A percentile compares a stretch with the other conserved stretches of the same genome.
Conservation (phyloP, 495 filamentous ascomycete species). For the Pyrenula massariospora region DNA sequence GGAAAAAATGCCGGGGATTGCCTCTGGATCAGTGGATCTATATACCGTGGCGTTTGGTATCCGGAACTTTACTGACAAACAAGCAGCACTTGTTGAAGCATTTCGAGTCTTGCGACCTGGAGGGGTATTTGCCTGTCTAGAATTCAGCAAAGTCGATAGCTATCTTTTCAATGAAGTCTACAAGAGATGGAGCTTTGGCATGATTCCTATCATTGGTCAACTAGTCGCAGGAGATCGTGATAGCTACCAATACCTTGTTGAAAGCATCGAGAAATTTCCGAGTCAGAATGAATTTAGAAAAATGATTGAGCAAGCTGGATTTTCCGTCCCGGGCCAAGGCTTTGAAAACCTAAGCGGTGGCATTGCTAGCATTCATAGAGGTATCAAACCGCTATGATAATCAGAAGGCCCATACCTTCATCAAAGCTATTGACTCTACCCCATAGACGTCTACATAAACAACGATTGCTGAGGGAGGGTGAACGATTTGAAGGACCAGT, state of each 20-base stretch:
- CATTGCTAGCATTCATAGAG: conserved; percentile 92
- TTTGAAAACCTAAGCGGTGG: conserved; percentile 85
- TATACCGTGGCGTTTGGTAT: conserved; percentile 98
- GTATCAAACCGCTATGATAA: conserved; percentile 70
- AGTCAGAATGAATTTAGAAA: conserved; percentile 68
- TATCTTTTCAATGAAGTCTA: conserved; percentile 72
- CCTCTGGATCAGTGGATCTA: conserved; percentile 59
- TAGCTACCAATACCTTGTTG: conserved; percentile 96
- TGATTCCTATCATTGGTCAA: conserved; percentile 91
- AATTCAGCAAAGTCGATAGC: conserved; percentile 76
- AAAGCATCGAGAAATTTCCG: conserved; percentile 93
- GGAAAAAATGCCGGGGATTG: conserved; percentile 58
- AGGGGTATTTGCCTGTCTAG: conserved; percentile 91
- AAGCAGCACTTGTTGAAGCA: conserved; percentile 66
- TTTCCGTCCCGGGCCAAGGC: conserved; percentile 67
- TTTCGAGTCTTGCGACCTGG: conserved; percentile 84
- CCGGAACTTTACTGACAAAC: conserved; percentile 87
- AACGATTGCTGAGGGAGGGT: too few species aligned
- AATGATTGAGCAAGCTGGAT: conserved; percentile 86
- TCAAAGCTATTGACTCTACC: too few species aligned
- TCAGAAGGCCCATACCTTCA: too few species aligned
- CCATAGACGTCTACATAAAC: too few species aligned
- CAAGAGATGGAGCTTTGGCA: conserved; percentile 89
- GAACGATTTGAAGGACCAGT: too few species aligned
- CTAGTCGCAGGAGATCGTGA: conserved; percentile 87